Percentiles rank a stretch among this genome's conserved stretches.
phyloP scores from a whole-genome alignment of 495 filamentous ascomycete species.

The Hypoxylon intermedium region DNA sequence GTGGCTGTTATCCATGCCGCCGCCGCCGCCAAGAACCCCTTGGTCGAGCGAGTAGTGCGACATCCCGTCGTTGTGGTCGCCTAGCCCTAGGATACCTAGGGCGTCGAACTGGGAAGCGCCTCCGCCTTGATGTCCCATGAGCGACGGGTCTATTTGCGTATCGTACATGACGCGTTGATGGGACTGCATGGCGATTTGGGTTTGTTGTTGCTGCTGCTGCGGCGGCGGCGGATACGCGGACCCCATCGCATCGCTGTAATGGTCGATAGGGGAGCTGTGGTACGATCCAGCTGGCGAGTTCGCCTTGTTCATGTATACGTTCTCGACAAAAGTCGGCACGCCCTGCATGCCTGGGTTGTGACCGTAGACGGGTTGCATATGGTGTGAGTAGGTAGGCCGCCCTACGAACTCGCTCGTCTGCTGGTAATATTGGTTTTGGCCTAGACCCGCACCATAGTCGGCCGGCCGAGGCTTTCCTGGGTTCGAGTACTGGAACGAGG shows the following conservation, averaged over 20 bases:
- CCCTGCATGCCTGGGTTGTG: slow-evolving; percentile 2
- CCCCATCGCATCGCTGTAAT: slow-evolving; percentile 32
- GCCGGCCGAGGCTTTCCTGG: slow-evolving; percentile 65
- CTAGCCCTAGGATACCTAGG: slow-evolving; percentile 20
- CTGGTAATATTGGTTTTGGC: slow-evolving; percentile 68
- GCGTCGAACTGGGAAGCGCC: slow-evolving; percentile 12
- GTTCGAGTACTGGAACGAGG: slow-evolving; percentile 67
- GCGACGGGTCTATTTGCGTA: slow-evolving; percentile 34
- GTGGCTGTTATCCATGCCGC: slow-evolving; percentile 1
- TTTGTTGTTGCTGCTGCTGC: slow-evolving; percentile 15
- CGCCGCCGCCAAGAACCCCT: slow-evolving; percentile 9
- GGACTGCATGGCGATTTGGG: slow-evolving; percentile 18
- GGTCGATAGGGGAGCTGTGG: slow-evolving; percentile 44
- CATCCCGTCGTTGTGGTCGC: slow-evolving; percentile 18
- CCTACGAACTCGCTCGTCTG: slow-evolving; percentile 41
- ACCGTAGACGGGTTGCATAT: slow-evolving; percentile 7
- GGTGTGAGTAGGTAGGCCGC: slow-evolving; percentile 32
- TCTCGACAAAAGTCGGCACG: slow-evolving; percentile 36
- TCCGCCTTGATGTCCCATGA: slow-evolving; percentile 19
- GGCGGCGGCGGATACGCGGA: slow-evolving; percentile 36
- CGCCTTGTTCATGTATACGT: slow-evolving; percentile 51
- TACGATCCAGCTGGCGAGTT: slow-evolving; percentile 49
- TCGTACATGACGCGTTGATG: slow-evolving; percentile 19
- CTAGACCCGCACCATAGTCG: slow-evolving; percentile 59
- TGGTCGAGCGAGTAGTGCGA: slow-evolving; percentile 20